phyloP scores from a whole-genome alignment of 441 rosid genomes.

The Gossypium davidsonii region DNA sequence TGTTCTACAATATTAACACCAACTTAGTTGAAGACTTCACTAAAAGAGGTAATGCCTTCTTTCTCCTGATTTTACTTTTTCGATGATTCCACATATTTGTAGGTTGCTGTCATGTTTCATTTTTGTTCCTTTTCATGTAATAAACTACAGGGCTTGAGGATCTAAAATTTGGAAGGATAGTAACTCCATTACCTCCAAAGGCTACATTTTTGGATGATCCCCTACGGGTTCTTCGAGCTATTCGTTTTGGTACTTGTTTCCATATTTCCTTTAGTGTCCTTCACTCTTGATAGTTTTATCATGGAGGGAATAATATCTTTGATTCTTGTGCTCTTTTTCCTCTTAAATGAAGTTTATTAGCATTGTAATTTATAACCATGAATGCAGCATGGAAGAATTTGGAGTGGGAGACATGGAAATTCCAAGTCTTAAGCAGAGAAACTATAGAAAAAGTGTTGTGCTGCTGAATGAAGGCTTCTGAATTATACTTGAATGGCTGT shows the following conservation, averaged over 20 bases:
- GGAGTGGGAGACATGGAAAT: background rate
- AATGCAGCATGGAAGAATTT: background rate
- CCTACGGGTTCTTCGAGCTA: conserved; percentile 78
- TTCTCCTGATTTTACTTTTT: conserved; percentile 5
- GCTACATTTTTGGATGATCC: conserved; percentile 94
- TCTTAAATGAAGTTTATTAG: background rate
- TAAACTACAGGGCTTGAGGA: conserved; percentile 61
- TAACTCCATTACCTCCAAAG: conserved; percentile 73
- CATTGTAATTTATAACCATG: background rate
- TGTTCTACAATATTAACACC: conserved; percentile 85
- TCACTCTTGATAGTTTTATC: conserved; percentile 2
- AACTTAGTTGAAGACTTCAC: conserved; percentile 75
- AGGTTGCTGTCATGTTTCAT: conserved; percentile 9
- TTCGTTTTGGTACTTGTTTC: conserved; percentile 73
- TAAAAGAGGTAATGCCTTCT: conserved; percentile 57
- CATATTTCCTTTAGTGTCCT: background rate
- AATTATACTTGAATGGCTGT: background rate
- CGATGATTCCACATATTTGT: background rate
- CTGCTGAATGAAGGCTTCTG: conserved; percentile 1
- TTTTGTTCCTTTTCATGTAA: conserved; percentile 2
- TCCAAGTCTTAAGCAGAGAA: background rate
- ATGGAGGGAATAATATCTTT: background rate
- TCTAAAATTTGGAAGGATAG: conserved; percentile 74
- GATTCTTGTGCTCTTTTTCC: background rate
- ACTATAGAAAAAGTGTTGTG: background rate